Percentiles rank a stretch among this genome's conserved stretches.
Conservation (phyloP, 768 basidiomycete genomes). For the Mycena galopus region DNA sequence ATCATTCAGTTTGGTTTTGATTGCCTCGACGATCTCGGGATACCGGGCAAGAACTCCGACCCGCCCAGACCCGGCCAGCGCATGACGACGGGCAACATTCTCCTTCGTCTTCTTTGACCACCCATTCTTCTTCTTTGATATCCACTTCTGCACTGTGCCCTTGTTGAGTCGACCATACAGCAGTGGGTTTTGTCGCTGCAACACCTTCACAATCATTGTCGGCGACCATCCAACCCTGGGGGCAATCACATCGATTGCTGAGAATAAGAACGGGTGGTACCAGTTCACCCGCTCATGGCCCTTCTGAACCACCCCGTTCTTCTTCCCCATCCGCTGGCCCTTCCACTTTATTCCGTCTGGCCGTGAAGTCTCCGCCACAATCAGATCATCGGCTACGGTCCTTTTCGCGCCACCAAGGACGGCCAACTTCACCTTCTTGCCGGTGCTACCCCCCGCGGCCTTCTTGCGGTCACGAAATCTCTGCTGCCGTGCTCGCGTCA, state of each 20-base stretch:
- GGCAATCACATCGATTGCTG: conserved; percentile 1
- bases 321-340: conserved; percentile 11
- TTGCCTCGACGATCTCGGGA: conserved; percentile 33
- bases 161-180: not conserved
- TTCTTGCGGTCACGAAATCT: conserved; percentile 7
- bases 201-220: not conserved
- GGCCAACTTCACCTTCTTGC: not conserved
- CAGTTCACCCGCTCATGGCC: conserved; percentile 28
- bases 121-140: not conserved
- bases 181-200: not conserved
- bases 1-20: conserved; percentile 31
- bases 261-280: conserved; percentile 40
- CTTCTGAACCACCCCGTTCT: conserved; percentile 29
- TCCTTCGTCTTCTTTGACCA: conserved; percentile 9
- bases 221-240: conserved; percentile 1
- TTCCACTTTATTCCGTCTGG: not conserved
- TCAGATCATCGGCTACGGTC: not conserved
- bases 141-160: not conserved
- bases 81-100: conserved; percentile 9
- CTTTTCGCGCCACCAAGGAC: not conserved
- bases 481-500: not conserved
- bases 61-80: not conserved
- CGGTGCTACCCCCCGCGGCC: not conserved
- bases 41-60: conserved; percentile 32
- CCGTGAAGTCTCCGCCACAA: conserved; percentile 1